Evolutionary conservation across 768 basidiomycete genomes (phyloP).

Genomic region (Lentinula sp.): DNA sequence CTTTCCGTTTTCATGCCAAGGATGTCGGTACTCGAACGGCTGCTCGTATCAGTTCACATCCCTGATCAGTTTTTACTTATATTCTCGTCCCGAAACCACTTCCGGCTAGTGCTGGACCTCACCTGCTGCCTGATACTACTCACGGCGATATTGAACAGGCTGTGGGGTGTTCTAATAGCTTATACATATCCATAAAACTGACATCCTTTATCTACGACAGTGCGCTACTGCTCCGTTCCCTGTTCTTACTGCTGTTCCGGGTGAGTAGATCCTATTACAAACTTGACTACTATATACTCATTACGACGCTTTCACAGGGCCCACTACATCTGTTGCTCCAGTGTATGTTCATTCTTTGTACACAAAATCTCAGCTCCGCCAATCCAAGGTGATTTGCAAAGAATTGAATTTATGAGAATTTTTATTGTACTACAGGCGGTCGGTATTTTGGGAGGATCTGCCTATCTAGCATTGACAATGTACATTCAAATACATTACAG

Average conservation of each 20-base stretch:
- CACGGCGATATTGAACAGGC: conserved; percentile 25
- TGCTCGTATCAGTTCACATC: no score
- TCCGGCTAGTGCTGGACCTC: conserved; percentile 18
- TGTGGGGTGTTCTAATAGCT: not conserved
- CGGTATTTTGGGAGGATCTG: no score
- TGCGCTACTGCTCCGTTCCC: conserved; percentile 31
- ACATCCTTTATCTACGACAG: not conserved
- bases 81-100: conserved; percentile 25
- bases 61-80: not conserved
- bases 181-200: not conserved
- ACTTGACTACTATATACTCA: not conserved
- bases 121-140: conserved; percentile 25
- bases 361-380: not conserved
- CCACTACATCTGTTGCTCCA: conserved; percentile 22
- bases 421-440: no score
- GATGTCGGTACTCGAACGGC: not conserved
- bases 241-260: conserved; percentile 20
- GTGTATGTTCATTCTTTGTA: conserved; percentile 17
- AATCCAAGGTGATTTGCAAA: no score
- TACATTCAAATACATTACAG: no score
- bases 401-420: no score
- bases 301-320: conserved; percentile 11
- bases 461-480: no score
- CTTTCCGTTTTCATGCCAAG: not conserved
- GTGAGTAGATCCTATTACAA: not conserved